Conservation (phyloP, 78 protist species). For the Polysphondylium violaceum region DNA sequence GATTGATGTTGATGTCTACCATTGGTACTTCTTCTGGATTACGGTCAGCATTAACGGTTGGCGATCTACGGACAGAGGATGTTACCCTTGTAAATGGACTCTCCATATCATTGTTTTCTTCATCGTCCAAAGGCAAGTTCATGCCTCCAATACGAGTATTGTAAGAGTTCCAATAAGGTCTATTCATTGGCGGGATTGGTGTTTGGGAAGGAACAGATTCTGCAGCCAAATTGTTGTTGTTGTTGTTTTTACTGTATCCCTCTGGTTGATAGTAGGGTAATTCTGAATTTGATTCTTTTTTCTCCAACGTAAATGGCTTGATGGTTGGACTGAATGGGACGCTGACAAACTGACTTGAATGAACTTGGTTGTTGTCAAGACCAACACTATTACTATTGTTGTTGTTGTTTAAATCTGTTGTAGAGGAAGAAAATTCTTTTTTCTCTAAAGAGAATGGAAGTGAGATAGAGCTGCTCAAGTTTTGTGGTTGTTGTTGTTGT, state of each 20-base stretch:
- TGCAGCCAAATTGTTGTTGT: background rate
- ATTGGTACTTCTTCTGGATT: background rate
- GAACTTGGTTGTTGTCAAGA: background rate
- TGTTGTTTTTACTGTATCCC: background rate
- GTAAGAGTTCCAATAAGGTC: background rate
- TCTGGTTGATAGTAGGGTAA: constrained; percentile 32
- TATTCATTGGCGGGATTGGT: constrained; percentile 17
- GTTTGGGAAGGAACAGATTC: too few species aligned
- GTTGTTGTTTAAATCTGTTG: background rate
- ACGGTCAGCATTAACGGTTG: background rate
- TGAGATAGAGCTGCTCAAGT: background rate
- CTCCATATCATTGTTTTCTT: background rate
- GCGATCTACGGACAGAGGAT: background rate
- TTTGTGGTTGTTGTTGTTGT: constrained; percentile 5
- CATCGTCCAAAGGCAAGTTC: constrained; percentile 31
- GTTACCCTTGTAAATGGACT: background rate
- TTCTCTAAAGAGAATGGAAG: background rate
- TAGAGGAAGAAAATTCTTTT: background rate
- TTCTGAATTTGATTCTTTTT: constrained; percentile 17
- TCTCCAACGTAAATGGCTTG: constrained; percentile 8
- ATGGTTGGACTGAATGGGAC: constrained; percentile 34
- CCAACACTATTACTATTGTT: background rate
- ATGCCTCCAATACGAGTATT: constrained; percentile 21
- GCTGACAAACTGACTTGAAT: background rate
- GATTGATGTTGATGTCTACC: constrained; percentile 33